phyloP scores from a whole-genome alignment of 768 basidiomycete species.

The Suillus cothurnatus region DNA sequence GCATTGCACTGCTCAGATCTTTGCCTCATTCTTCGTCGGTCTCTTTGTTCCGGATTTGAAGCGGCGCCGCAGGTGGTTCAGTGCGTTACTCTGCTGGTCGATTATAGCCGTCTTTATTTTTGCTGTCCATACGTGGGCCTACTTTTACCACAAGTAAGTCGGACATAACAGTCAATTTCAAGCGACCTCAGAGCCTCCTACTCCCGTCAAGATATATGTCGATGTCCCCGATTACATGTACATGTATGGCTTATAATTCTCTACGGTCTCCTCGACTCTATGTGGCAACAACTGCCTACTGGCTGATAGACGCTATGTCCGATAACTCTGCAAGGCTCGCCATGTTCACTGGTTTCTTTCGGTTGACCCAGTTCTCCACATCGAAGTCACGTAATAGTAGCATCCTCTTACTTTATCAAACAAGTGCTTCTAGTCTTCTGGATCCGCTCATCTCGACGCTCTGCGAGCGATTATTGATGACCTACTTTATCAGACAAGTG shows the following conservation, averaged over 20 bases:
- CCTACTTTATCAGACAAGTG: constrained; percentile 52
- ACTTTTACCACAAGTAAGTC: constrained; percentile 40
- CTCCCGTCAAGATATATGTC: constrained; percentile 10
- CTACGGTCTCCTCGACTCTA: constrained; percentile 25
- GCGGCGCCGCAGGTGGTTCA: no score
- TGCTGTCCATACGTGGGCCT: constrained; percentile 28
- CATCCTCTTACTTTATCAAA: constrained; percentile 38
- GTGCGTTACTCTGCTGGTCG: constrained; percentile 44
- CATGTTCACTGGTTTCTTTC: constrained; percentile 45
- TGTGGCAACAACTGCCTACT: constrained; percentile 41
- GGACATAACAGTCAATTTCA: not conserved
- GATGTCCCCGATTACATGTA: not conserved
- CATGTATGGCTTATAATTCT: constrained; percentile 10
- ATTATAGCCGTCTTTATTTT: constrained; percentile 40
- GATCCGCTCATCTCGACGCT: constrained; percentile 65
- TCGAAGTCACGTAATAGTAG: constrained; percentile 13
- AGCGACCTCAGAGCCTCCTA: constrained; percentile 9
- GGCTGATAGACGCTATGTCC: constrained; percentile 44
- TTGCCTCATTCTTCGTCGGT: constrained; percentile 69
- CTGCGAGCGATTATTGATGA: constrained; percentile 56
- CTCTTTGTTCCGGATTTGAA: constrained; percentile 38
- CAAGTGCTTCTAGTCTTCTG: constrained; percentile 73
- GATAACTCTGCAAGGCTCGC: constrained; percentile 49
- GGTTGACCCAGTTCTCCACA: constrained; percentile 25
- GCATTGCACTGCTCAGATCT: constrained; percentile 74